A percentile compares a stretch with the other conserved stretches of the same genome.
These are phyloP conservation scores for Pilasporangium apinafurcum DNA, from an alignment of 352 stramenopile species.

Conservation along the genomic window DNA sequence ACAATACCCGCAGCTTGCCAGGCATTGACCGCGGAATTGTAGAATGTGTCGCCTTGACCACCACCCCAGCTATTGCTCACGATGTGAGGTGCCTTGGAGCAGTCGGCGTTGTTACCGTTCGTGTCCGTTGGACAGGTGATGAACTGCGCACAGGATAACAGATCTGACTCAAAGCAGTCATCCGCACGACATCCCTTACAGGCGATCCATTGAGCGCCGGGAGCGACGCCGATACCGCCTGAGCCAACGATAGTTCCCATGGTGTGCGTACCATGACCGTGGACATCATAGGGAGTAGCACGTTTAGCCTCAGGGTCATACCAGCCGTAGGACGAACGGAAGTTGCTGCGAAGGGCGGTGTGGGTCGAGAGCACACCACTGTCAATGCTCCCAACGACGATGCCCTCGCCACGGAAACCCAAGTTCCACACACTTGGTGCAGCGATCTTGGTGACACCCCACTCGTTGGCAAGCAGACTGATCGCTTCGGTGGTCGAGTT, in stretches of 20 bases:
- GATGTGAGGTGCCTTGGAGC: slow-evolving; percentile 6
- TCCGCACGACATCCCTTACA: slow-evolving; percentile 3
- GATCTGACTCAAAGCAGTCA: slow-evolving; percentile 1
- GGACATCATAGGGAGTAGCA: slow-evolving; percentile 2
- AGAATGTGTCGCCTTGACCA: slow-evolving; percentile 3
- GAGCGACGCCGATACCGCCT: slow-evolving; percentile 2
- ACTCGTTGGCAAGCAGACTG: neutral
- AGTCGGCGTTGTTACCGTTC: neutral
- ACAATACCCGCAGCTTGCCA: slow-evolving; percentile 17
- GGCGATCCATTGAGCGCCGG: slow-evolving; percentile 3
- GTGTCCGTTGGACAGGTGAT: slow-evolving; percentile 3
- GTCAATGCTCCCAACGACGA: slow-evolving; percentile 6
- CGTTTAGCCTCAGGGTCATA: slow-evolving; percentile 6
- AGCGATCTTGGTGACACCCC: slow-evolving; percentile 4
- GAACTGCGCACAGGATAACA: slow-evolving; percentile 3
- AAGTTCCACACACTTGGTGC: slow-evolving; percentile 1
- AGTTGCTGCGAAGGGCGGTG: slow-evolving; percentile 3
- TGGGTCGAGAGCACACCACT: slow-evolving; percentile 5
- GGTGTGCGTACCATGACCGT: slow-evolving; percentile 6
- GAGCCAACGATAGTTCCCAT: slow-evolving; percentile 4
- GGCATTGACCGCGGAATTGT: slow-evolving; percentile 7
- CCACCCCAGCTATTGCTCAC: slow-evolving; percentile 11
- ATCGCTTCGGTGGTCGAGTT: neutral
- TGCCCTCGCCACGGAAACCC: neutral
- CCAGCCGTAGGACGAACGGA: slow-evolving; percentile 3